Evolutionary conservation across 2,329 filamentous ascomycete species (phyloP).

Genomic region (Exophiala lecanii-corni): DNA sequence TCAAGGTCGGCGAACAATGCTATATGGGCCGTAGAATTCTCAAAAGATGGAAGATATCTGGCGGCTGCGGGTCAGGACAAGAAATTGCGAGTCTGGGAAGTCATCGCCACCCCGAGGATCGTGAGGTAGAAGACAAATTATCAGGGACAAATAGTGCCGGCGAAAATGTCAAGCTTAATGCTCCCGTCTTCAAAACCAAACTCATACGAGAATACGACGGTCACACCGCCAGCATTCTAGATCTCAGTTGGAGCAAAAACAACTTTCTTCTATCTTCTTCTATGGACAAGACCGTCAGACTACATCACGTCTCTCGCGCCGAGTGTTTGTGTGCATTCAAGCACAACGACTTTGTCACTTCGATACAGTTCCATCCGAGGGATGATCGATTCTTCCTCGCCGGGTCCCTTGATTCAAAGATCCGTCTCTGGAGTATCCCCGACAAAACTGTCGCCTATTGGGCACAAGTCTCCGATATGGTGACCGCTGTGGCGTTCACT

Average conservation of each 20-base stretch:
- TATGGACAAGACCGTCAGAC: slow-evolving; percentile 93
- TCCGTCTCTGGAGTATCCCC: slow-evolving; percentile 93
- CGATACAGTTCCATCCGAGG: slow-evolving; percentile 86
- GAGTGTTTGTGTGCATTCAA: slow-evolving; percentile 93
- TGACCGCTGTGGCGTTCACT: slow-evolving; percentile 89
- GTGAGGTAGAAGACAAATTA: slow-evolving; percentile 67
- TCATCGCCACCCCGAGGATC: slow-evolving; percentile 79
- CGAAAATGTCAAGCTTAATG: slow-evolving; percentile 63
- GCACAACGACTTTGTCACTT: slow-evolving; percentile 91
- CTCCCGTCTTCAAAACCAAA: slow-evolving; percentile 80
- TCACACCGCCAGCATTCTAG: slow-evolving; percentile 80
- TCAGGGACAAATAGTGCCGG: slow-evolving; percentile 52
- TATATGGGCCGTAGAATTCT: slow-evolving; percentile 91
- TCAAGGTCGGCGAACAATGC: slow-evolving; percentile 52
- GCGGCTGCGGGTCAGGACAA: slow-evolving; percentile 89
- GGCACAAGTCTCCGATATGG: slow-evolving; percentile 73
- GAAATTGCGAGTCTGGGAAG: slow-evolving; percentile 80
- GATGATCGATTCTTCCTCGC: slow-evolving; percentile 97
- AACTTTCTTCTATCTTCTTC: slow-evolving; percentile 93
- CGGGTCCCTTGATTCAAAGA: slow-evolving; percentile 80
- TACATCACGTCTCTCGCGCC: slow-evolving; percentile 83
- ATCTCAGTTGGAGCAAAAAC: slow-evolving; percentile 96
- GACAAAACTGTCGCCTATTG: slow-evolving; percentile 89
- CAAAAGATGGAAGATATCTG: slow-evolving; percentile 82
- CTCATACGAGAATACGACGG: slow-evolving; percentile 75